Evolutionary conservation across 768 basidiomycete species (phyloP).

Genomic region (Kwoniella shandongensis): DNA sequence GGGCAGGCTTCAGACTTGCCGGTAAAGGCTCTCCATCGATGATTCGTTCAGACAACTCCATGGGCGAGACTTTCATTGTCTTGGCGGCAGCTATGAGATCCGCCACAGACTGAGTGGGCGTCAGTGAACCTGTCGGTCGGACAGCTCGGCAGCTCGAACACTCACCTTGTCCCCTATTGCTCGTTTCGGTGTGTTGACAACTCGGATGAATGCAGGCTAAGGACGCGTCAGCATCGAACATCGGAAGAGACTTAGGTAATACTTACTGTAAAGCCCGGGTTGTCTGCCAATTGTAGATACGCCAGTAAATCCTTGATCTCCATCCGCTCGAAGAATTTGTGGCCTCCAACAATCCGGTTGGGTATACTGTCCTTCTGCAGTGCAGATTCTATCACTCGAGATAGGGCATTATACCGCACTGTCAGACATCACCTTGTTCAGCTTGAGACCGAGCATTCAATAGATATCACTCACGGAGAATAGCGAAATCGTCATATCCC

Average conservation of each 20-base stretch:
- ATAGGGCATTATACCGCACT: constrained; percentile 82
- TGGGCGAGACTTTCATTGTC: constrained; percentile 59
- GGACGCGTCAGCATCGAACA: constrained; percentile 51
- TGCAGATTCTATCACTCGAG: constrained; percentile 70
- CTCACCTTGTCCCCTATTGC: constrained; percentile 75
- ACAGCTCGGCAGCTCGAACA: background rate
- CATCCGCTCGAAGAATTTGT: constrained; percentile 80
- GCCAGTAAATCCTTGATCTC: constrained; percentile 81
- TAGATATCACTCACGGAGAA: constrained; percentile 65
- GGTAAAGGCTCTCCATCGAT: constrained; percentile 59
- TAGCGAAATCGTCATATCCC: constrained; percentile 72
- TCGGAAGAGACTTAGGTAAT: background rate
- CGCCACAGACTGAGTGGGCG: constrained; percentile 59
- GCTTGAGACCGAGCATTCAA: background rate
- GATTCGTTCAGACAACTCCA: constrained; percentile 67
- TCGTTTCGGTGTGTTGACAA: constrained; percentile 69
- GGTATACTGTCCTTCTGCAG: constrained; percentile 79
- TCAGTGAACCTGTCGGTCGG: background rate
- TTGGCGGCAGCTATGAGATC: constrained; percentile 63
- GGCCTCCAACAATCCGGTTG: constrained; percentile 70
- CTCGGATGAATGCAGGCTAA: constrained; percentile 68
- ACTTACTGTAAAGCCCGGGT: constrained; percentile 55
- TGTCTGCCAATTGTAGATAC: constrained; percentile 79
- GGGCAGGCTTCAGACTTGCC: constrained; percentile 66
- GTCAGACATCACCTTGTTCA: background rate